Base-by-base conservation (phyloP, 306 rosid species). In the Geum urbanum region DNA sequence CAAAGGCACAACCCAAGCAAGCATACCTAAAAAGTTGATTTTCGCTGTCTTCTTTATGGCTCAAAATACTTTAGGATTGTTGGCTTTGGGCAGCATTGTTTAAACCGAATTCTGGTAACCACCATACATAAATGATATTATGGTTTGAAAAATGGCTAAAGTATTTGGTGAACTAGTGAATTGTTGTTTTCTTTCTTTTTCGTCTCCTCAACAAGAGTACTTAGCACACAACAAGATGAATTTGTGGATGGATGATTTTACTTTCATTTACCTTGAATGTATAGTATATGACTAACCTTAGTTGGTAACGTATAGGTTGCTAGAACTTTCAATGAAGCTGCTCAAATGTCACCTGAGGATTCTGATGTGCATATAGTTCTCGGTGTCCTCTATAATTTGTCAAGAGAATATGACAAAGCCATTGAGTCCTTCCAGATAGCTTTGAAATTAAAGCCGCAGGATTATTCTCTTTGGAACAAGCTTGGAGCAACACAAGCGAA, bases 401-500 rank as follows among this genome's bases (percentile, higher is more conserved):
- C 96, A 43, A 87, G 97, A 83, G 97, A 94, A 72, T 94, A 83
- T 82, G 99, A 91, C 80, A 89, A 81, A 84, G 99, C 99, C 72
- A 87, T 94, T 65, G 81, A 69, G 27, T 85, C 97, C 79, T 91
- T 94, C 77, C 85, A 84, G 78, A 86, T 86, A 63, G 99, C 99
- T 60, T 81, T 94, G 79, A 89, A 87, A 82, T 87, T 94, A 73
- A 89, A 89, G 80, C 97, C 99, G 0, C 90, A 86, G 12, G 99
- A 94, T 80, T 94, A 94, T 81, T 94, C 99, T 79, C 92, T 94
- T 39, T 94, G 99, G 99, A 94, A 94, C 88, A 94, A 94, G 92
- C 95, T 94, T 76, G 99, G 99, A 77, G 99, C 99, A 67, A 91
- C 99, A 62, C 97, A 94, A 77, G 99, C 99, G 54, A 94, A 94